Conservation (phyloP, 768 basidiomycete species). For the Suillus bovinus region DNA sequence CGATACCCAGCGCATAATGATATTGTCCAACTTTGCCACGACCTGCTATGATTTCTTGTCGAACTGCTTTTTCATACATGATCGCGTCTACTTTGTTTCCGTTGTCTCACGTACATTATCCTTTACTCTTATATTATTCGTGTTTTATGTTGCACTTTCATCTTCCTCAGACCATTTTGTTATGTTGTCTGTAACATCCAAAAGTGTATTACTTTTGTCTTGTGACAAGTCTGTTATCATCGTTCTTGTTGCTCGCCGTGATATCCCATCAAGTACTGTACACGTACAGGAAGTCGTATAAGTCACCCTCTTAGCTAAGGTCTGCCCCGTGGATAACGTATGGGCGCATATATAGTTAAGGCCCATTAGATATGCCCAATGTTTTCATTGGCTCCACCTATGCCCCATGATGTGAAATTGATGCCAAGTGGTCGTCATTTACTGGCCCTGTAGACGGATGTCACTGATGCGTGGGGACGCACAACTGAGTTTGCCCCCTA, state of each 20-base stretch:
- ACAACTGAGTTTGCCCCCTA: background rate
- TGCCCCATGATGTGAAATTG: background rate
- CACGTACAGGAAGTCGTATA: background rate
- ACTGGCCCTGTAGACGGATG: background rate
- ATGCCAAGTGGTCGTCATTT: background rate
- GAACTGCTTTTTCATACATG: background rate
- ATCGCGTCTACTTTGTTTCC: background rate
- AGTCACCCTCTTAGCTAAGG: background rate
- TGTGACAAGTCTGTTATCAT: background rate
- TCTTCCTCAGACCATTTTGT: background rate
- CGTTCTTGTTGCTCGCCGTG: background rate
- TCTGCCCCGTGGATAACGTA: background rate
- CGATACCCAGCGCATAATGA: background rate
- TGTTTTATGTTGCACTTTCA: slow-evolving; percentile 4
- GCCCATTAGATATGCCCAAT: background rate
- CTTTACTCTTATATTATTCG: slow-evolving; percentile 1
- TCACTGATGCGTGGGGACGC: background rate
- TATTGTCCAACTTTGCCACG: background rate
- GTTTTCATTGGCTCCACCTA: background rate
- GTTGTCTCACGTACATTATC: slow-evolving; percentile 1
- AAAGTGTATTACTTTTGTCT: background rate
- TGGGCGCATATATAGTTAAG: background rate
- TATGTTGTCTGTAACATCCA: background rate
- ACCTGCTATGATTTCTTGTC: slow-evolving; percentile 2
- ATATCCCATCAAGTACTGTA: background rate